These are phyloP conservation scores for Dalbergia cultrata DNA, from an alignment of 306 rosid genomes.

Conservation along the genomic window DNA sequence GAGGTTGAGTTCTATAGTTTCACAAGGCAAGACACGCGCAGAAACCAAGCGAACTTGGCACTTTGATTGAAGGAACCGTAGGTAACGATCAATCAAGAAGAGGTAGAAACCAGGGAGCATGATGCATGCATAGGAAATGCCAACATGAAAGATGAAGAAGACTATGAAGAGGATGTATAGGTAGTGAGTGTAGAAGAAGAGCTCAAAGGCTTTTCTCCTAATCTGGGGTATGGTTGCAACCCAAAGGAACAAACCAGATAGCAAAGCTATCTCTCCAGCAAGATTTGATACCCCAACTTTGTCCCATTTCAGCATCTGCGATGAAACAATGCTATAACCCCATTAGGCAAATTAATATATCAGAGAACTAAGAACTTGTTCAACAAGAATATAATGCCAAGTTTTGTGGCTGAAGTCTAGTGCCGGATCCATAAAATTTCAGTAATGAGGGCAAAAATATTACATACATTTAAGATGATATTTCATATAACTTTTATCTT, in stretches of 20 bases:
- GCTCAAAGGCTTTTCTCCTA: slow-evolving; percentile 71
- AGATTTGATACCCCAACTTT: slow-evolving; percentile 60
- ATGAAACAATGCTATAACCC: slow-evolving; percentile 43
- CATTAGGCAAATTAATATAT: slow-evolving; percentile 25
- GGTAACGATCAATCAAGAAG: slow-evolving; percentile 76
- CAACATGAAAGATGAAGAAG: slow-evolving; percentile 81
- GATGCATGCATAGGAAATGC: slow-evolving; percentile 54
- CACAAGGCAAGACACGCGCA: slow-evolving; percentile 68
- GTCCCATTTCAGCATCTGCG: slow-evolving; percentile 73
- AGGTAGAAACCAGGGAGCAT: slow-evolving; percentile 89
- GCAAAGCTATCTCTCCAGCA: slow-evolving; percentile 77
- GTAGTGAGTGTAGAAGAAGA: slow-evolving; percentile 79
- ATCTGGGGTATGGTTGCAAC: slow-evolving; percentile 64
- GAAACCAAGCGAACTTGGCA: slow-evolving; percentile 57
- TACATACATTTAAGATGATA: too few relatives aligned
- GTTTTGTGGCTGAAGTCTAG: too few relatives aligned
- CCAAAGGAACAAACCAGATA: slow-evolving; percentile 72
- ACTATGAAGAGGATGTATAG: slow-evolving; percentile 72
- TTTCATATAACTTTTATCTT: too few relatives aligned
- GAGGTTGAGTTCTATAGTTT: slow-evolving; percentile 79
- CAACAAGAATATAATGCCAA: neutral
- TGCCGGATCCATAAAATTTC: too few relatives aligned
- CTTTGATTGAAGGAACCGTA: slow-evolving; percentile 73
- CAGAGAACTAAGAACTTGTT: neutral
- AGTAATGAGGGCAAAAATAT: too few relatives aligned